Base-by-base conservation (phyloP, 1,284 basidiomycete genomes). In the Austroboletus novae-zelandiae region DNA sequence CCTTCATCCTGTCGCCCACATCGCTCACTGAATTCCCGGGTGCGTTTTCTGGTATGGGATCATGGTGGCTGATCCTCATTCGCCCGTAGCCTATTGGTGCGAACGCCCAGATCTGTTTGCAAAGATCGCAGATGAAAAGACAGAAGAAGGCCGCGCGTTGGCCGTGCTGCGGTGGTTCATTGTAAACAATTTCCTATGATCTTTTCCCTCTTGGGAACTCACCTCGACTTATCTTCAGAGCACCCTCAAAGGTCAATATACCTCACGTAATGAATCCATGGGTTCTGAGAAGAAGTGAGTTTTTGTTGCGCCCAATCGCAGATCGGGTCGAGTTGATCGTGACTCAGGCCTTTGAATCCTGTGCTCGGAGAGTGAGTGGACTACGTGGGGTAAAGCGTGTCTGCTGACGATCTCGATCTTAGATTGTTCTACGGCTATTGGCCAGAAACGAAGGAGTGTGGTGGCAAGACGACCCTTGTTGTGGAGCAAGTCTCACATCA, bases 401-500 rank as follows among this genome's bases (percentile, higher is more conserved):
- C 44, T 25, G 13, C 39, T 54, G 40, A 51, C 23, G 40, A 31
- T 46, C 29, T 13, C 5, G 20, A 23, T 23, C 20, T 23, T 54
- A 89, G 88, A 67, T 75, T 94, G 36, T 98, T 98, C 75, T 94
- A 94, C 59, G 96, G 96, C 43, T 70, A 77, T 54, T 99, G 96
- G 95, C 90, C 94, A 1, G 86, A 90, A 64, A 74, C 76, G 56
- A 74, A 83, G 54, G 84, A 82, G n/a, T 84, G 88, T 20, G 91
- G 91, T n/a, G 68, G 68, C 43, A 81, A 89, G 68, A 95, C 92
- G 14, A 77, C 78, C 42, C 80, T 99, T 29, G 80, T 90, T 35
- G 91, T 96, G n/a, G 96, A 99, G 74, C 96, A 99, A 72, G 95
- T 98, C 46, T 96, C 93, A 27, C 94, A 96, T 65, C 94, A 96